Percentiles rank a stretch among this genome's conserved stretches.
These are phyloP conservation scores for Yarrowia divulgata DNA, from an alignment of 805 yeast genomes.

Conservation along the genomic window DNA sequence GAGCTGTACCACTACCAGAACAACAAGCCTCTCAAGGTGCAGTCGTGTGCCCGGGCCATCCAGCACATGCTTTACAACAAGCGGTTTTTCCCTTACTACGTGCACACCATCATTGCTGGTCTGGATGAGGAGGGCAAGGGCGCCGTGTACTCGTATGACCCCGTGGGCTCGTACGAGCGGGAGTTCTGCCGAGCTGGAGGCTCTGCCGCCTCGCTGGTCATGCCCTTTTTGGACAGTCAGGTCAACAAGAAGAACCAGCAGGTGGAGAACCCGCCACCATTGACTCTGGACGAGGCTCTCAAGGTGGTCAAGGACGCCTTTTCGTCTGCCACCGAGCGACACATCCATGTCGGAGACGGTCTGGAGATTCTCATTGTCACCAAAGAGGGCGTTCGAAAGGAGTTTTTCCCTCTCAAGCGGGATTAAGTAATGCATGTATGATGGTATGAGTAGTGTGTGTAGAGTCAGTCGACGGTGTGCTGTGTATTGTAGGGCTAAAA, in stretches of 20 bases:
- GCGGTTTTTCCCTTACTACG: conserved; percentile 96
- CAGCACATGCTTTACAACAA: conserved; percentile 91
- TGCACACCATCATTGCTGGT: conserved; percentile 93
- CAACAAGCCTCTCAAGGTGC: conserved; percentile 70
- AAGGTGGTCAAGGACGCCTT: conserved; percentile 92
- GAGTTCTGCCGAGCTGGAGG: conserved; percentile 99
- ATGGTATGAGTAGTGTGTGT: not conserved
- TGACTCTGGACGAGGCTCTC: conserved; percentile 83
- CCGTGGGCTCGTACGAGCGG: conserved; percentile 96
- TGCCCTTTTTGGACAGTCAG: conserved; percentile 98
- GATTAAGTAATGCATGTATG: conserved; percentile 57
- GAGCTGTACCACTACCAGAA: conserved; percentile 94
- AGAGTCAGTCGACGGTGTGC: not conserved
- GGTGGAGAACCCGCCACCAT: conserved; percentile 61
- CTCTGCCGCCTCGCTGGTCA: conserved; percentile 92
- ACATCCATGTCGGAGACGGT: conserved; percentile 97
- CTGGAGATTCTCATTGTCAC: conserved; percentile 89
- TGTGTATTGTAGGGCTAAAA: too few relatives aligned
- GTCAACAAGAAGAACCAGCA: conserved; percentile 94
- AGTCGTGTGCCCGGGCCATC: conserved; percentile 85
- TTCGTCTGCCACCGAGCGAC: conserved; percentile 96
- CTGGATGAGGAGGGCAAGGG: conserved; percentile 92
- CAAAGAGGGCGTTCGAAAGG: conserved; percentile 87
- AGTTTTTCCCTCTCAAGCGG: conserved; percentile 83
- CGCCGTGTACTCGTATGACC: conserved; percentile 94